These are phyloP conservation scores for Sextonia rubra DNA, from an alignment of 164 flowering plant species.

Conservation along the genomic window DNA sequence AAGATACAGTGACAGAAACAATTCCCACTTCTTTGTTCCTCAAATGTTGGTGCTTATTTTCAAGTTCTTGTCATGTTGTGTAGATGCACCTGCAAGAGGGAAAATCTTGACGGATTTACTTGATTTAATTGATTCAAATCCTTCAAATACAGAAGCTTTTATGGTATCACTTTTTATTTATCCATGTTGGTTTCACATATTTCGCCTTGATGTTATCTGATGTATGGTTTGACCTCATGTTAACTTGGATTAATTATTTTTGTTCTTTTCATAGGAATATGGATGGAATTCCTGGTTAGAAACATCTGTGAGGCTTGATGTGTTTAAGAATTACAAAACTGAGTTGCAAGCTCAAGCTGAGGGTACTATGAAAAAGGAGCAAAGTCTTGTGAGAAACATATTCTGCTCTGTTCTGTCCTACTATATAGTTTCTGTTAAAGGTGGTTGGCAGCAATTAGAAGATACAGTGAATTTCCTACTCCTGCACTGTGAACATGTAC, in stretches of 20 bases:
- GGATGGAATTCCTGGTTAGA: constrained; percentile 91
- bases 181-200: no score
- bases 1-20: constrained; percentile 49
- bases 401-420: constrained; percentile 79
- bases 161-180: constrained; percentile 51
- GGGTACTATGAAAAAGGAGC: constrained; percentile 39
- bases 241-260: constrained; percentile 14
- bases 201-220: neutral
- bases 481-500: constrained; percentile 57
- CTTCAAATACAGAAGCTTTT: constrained; percentile 82
- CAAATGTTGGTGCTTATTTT: constrained; percentile 80
- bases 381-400: constrained; percentile 46
- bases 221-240: neutral
- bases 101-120: constrained; percentile 75
- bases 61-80: constrained; percentile 65
- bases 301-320: constrained; percentile 57
- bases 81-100: constrained; percentile 45
- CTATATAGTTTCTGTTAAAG: constrained; percentile 67
- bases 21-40: constrained; percentile 79
- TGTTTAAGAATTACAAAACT: constrained; percentile 49
- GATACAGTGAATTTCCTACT: constrained; percentile 81
- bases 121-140: constrained; percentile 91
- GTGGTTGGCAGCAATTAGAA: constrained; percentile 98
- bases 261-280: constrained; percentile 55
- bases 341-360: constrained; percentile 26